Percentiles rank a stretch among this genome's conserved stretches.
Conservation (phyloP, 306 rosid genomes). For the apple (Malus domestica) region ASM211411v1 NC_041803.1:34011501-34012000, state of each 20-base stretch:
- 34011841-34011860: constrained; percentile 79
- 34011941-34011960: not conserved
- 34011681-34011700: not conserved
- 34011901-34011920: not conserved
- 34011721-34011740: constrained; percentile 7
- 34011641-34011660: constrained; percentile 6
- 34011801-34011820: constrained; percentile 97
- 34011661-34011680: constrained; percentile 6
- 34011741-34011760: not conserved
- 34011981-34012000: constrained; percentile 94
- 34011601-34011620: constrained; percentile 9
- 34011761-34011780: constrained; percentile 11
- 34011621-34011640: constrained; percentile 1
- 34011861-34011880: constrained; percentile 25
- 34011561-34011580: constrained; percentile 87
- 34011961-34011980: constrained; percentile 46
- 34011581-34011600: constrained; percentile 59
- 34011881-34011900: not conserved
- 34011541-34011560: constrained; percentile 94
- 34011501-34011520: not conserved
- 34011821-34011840: constrained; percentile 89
- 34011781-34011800: constrained; percentile 80
- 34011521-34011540: constrained; percentile 52
- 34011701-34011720: not conserved
- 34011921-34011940: not conserved